Conservation (phyloP, 2,329 filamentous ascomycete species). For the Aspergillus jensenii region DNA sequence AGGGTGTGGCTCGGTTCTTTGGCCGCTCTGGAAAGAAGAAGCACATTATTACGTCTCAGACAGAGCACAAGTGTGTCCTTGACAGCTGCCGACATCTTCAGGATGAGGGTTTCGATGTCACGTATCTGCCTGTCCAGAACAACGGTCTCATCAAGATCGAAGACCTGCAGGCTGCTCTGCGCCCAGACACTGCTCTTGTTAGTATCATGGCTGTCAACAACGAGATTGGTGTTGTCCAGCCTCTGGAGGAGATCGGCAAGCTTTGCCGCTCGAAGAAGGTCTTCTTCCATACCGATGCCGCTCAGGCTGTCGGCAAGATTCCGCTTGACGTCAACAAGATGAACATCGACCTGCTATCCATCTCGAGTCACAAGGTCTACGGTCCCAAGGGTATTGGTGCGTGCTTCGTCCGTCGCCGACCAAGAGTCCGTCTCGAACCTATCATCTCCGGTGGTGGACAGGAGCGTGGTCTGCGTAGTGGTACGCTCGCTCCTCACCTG, state of each 20-base stretch:
- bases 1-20: conserved; percentile 95
- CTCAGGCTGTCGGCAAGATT: conserved; percentile 98
- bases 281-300: conserved; percentile 96
- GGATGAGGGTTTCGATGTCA: conserved; percentile 93
- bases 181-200: conserved; percentile 86
- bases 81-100: conserved; percentile 96
- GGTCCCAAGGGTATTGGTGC: conserved; percentile 96
- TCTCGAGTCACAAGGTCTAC: conserved; percentile 98
- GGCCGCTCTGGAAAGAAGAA: conserved; percentile 93
- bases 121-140: conserved; percentile 87
- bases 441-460: conserved; percentile 96
- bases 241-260: conserved; percentile 87
- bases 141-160: conserved; percentile 85
- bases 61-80: conserved; percentile 97
- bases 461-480: conserved; percentile 90
- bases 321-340: conserved; percentile 94
- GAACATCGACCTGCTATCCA: conserved; percentile 98
- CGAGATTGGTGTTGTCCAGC: conserved; percentile 99
- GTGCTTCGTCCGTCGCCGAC: conserved; percentile 89
- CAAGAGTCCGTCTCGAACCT: conserved; percentile 89
- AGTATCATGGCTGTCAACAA: conserved; percentile 99
- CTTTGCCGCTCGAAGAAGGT: conserved; percentile 88
- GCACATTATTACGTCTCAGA: conserved; percentile 96
- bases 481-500: conserved; percentile 84
- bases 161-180: conserved; percentile 82